Conservation (phyloP, 495 filamentous ascomycete genomes). For the Neurospora africana region DNA sequence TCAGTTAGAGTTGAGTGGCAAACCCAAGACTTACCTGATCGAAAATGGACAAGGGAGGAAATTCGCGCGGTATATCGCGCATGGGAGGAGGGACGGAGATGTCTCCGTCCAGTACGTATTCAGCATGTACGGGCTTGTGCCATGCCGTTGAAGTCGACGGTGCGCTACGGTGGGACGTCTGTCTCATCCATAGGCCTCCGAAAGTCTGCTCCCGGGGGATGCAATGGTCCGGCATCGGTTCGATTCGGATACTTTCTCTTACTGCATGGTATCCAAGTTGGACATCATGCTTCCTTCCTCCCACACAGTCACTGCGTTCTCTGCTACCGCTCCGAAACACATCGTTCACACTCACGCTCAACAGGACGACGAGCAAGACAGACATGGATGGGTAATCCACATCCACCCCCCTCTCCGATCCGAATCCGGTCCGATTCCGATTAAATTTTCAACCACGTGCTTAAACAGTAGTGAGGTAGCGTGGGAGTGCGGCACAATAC, state of each 20-base stretch:
- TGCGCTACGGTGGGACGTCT: not conserved
- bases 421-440: not conserved
- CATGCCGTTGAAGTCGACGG: not conserved
- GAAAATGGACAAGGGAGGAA: not conserved
- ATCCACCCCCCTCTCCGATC: not conserved
- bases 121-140: not conserved
- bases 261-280: not conserved
- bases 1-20: not conserved
- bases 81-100: not conserved
- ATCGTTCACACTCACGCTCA: not conserved
- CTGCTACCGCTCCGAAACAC: not conserved
- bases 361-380: not conserved
- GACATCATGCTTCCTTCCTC: not conserved
- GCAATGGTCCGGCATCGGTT: not conserved
- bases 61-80: not conserved
- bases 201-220: not conserved
- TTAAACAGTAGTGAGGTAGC: not conserved
- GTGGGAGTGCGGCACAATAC: not conserved
- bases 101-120: not conserved
- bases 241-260: not conserved
- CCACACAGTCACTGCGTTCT: not conserved
- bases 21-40: not conserved
- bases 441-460: not conserved
- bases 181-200: not conserved
- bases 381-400: not conserved